Conservation (phyloP, 345 rosid genomes). For the Acer saccharum region DNA sequence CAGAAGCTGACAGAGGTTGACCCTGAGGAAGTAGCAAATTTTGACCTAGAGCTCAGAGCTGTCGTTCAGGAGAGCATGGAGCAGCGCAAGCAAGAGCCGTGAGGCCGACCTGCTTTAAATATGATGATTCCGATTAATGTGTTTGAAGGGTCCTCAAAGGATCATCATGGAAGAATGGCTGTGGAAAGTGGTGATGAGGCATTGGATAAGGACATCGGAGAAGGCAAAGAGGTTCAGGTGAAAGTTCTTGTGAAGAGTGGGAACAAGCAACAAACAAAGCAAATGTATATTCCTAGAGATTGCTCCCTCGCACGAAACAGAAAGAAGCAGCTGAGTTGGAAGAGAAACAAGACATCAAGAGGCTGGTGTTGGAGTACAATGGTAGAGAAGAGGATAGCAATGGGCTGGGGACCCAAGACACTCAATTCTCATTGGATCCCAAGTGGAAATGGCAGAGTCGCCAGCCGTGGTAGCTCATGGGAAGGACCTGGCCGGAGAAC, state of each 20-base stretch:
- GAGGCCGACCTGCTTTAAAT: conserved; percentile 84
- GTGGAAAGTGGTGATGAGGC: conserved; percentile 87
- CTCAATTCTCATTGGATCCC: too few species aligned
- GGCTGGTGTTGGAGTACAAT: too few species aligned
- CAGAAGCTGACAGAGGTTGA: conserved; percentile 80
- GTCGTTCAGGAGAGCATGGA: conserved; percentile 99
- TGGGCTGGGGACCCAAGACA: too few species aligned
- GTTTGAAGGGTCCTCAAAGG: conserved; percentile 86
- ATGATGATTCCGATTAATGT: conserved; percentile 94
- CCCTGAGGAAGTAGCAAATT: conserved; percentile 74
- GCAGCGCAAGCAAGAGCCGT: conserved; percentile 84
- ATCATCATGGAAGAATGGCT: conserved; percentile 70
- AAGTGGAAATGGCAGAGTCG: too few species aligned
- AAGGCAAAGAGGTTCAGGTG: conserved; percentile 82
- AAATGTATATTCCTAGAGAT: conserved; percentile 7
- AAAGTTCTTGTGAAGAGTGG: conserved; percentile 98
- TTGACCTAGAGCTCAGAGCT: conserved; percentile 90
- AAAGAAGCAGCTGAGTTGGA: too few species aligned
- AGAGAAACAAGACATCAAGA: too few species aligned
- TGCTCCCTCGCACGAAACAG: too few species aligned
- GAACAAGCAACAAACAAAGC: conserved; percentile 92
- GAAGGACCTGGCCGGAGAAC: too few species aligned
- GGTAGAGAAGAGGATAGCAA: too few species aligned
- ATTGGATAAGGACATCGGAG: conserved; percentile 71
- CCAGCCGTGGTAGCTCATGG: too few species aligned